Conservation (phyloP, 257 asterid species). For the Nicotiana sylvestris region DNA sequence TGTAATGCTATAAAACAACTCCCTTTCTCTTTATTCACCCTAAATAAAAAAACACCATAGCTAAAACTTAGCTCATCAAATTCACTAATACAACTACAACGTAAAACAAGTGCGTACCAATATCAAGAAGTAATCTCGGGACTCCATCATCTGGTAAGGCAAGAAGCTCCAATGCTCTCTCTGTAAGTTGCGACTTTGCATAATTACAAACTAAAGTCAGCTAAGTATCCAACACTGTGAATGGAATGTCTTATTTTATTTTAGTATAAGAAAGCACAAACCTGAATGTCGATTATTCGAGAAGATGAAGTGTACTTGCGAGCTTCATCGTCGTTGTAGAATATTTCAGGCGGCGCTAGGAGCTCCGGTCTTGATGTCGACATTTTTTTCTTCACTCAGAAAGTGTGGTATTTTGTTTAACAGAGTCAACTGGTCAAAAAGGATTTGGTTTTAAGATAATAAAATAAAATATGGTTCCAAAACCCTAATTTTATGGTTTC, state of each 20-base stretch:
- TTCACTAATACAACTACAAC: not conserved
- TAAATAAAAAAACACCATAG: not conserved
- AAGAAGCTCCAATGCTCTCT: slow-evolving; percentile 91
- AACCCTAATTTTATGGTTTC: no score
- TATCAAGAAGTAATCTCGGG: slow-evolving; percentile 77
- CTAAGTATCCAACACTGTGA: not conserved
- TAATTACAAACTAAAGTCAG: not conserved
- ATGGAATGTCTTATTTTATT: not conserved
- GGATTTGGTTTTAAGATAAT: no score
- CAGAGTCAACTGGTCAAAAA: no score
- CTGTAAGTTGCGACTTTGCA: slow-evolving; percentile 70
- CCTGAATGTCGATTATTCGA: slow-evolving; percentile 91
- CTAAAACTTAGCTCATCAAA: not conserved
- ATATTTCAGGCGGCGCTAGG: slow-evolving; percentile 93
- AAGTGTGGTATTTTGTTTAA: not conserved
- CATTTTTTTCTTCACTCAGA: slow-evolving; percentile 24
- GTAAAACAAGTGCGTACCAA: slow-evolving; percentile 37
- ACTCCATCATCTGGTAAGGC: slow-evolving; percentile 73
- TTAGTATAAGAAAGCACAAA: not conserved
- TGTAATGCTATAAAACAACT: not conserved
- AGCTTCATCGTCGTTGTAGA: slow-evolving; percentile 84
- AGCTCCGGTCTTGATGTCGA: slow-evolving; percentile 76
- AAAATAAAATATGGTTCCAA: no score
- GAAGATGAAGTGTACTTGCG: slow-evolving; percentile 93
- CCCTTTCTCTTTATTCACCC: not conserved